Base-by-base conservation (phyloP, 2,329 filamentous ascomycete species). In the Aspergillus persii region DNA sequence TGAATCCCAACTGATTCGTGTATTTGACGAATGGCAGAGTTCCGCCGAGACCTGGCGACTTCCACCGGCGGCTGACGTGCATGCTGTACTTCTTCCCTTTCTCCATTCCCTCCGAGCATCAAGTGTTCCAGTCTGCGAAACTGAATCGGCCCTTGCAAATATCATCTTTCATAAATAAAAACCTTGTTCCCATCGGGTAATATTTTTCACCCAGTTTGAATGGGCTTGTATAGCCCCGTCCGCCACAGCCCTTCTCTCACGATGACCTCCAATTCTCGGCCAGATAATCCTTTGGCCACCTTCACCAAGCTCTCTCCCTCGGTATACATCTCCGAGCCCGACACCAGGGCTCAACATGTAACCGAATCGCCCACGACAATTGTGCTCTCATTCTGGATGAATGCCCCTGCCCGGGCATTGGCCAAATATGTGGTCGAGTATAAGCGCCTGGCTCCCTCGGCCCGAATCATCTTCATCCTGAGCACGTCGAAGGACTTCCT, bases 361-460 rank as follows among this genome's bases (percentile, higher is more conserved):
- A 50, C 58, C 12, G 8, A 66, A 47, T 59, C 48, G 8, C 61
- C 63, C 3, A 72, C 73, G 18, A 74, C 74, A 50, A 74, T 83
- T 29, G 71, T 83, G 54, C 67, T 83, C 56, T 69, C 80, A 53
- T 75, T 80, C 61, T 83, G 81, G 81, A 80, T 82, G 71, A 77
- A 78, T 53, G 81, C 80, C 2, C 66, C 69, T 7, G 66, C 74
- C 1, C 73, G 76, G 15, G 76, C 80, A 50, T 69, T 81, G 30
- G 66, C 73, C 53, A 83, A 83, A 70, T 84, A 82, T 64, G 73
- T 79, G n/a, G 57, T 69, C 1, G 71, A 74, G 54, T 83, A 83
- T 66, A 69, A 71, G 29, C 69, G 67, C 1, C 70, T 81, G 4
- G 76, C 75, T 46, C 80, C 81, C 7, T 65, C 68, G 9, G 71